Conservation (phyloP, 139 green algal genomes). For the Tetratostichococcus sp. region DNA sequence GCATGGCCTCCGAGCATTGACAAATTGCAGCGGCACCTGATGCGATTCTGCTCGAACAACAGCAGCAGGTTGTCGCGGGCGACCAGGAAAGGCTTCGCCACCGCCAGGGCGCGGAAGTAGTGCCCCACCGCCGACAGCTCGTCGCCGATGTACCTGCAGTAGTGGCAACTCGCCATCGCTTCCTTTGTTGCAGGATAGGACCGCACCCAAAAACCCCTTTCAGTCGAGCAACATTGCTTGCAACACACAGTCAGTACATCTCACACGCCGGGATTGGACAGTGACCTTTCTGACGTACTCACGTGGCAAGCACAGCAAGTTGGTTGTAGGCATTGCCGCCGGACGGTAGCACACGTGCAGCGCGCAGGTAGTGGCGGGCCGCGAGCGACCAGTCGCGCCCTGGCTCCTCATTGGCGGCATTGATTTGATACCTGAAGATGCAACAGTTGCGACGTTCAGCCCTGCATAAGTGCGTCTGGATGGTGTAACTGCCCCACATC, state of each 20-base stretch:
- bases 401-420: background rate
- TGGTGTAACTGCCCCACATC: too few relatives aligned
- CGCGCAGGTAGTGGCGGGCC: constrained; percentile 43
- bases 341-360: constrained; percentile 33
- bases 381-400: constrained; percentile 14
- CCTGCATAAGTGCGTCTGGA: too few relatives aligned
- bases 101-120: constrained; percentile 56
- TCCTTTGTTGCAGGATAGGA: too few relatives aligned
- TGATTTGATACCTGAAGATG: constrained; percentile 22
- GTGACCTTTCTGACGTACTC: too few relatives aligned
- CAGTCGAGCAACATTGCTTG: too few relatives aligned
- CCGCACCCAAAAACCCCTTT: too few relatives aligned
- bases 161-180: too few relatives aligned
- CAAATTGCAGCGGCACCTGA: too few relatives aligned
- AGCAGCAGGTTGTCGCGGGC: constrained; percentile 70
- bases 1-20: too few relatives aligned
- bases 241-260: too few relatives aligned
- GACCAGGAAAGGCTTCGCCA: constrained; percentile 50
- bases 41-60: constrained; percentile 62
- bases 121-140: constrained; percentile 59
- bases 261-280: too few relatives aligned
- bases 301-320: constrained; percentile 72
- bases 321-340: constrained; percentile 79
- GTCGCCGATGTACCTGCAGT: constrained; percentile 22
- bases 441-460: too few relatives aligned